phyloP scores from a whole-genome alignment of 805 yeast genomes.

The Saccharomycopsis olivae region DNA sequence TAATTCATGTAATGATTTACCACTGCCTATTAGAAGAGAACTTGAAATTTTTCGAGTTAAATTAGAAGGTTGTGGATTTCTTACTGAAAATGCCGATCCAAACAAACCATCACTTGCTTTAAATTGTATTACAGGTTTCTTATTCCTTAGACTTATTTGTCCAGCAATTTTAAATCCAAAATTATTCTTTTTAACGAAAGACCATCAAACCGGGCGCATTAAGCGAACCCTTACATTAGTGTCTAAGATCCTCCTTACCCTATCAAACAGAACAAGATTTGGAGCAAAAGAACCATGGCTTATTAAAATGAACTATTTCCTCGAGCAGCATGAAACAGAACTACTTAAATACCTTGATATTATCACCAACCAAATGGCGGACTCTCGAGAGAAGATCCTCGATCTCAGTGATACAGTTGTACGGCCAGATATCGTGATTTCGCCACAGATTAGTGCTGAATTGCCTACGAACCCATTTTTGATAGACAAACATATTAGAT shows the following conservation, averaged over 20 bases:
- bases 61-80: constrained; percentile 33
- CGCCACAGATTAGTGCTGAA: constrained; percentile 42
- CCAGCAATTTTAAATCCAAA: constrained; percentile 91
- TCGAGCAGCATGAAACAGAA: constrained; percentile 45
- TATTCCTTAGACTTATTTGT: constrained; percentile 76
- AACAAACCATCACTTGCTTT: constrained; percentile 31
- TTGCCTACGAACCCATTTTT: constrained; percentile 59
- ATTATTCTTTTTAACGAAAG: constrained; percentile 58
- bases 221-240: constrained; percentile 74
- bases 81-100: constrained; percentile 40
- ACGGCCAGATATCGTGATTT: constrained; percentile 44
- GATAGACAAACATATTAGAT: constrained; percentile 53
- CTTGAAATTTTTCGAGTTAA: constrained; percentile 52
- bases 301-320: constrained; percentile 56
- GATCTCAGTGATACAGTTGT: constrained; percentile 47
- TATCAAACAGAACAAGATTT: constrained; percentile 68
- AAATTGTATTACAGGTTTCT: constrained; percentile 72
- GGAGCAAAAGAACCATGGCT: constrained; percentile 81
- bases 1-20: constrained; percentile 63
- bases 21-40: constrained; percentile 52
- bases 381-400: constrained; percentile 47
- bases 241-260: constrained; percentile 68
- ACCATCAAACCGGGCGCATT: constrained; percentile 59
- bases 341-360: constrained; percentile 60
- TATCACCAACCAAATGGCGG: constrained; percentile 60